A percentile compares a stretch with the other conserved stretches of the same genome.
Evolutionary conservation across 345 rosid genomes (phyloP).

Genomic region (Murraya koenigii): DNA sequence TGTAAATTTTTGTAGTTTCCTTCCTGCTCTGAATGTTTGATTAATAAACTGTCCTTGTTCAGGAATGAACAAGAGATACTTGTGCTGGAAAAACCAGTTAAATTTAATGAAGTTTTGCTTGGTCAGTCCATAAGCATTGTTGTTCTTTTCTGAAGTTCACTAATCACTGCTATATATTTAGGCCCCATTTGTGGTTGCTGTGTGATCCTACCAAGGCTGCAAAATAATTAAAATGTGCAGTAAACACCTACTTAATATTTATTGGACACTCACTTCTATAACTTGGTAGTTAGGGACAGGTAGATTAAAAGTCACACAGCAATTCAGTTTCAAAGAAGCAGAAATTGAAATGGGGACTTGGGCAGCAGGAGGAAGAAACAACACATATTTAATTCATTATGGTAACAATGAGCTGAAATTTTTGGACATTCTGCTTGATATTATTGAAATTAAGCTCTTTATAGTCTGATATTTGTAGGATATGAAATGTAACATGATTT

Average conservation of each 20-base stretch:
- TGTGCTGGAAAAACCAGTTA: not conserved
- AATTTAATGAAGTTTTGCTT: not conserved
- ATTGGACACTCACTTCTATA: no score
- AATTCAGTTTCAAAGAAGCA: not conserved
- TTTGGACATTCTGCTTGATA: not conserved
- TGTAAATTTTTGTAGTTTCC: conserved; percentile 18
- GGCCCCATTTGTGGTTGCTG: not conserved
- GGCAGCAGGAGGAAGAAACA: not conserved
- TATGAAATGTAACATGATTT: conserved; percentile 1
- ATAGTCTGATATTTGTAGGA: not conserved
- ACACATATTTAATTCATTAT: not conserved
- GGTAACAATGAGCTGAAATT: not conserved
- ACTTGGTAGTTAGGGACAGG: no score
- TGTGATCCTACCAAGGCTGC: no score
- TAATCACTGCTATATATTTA: not conserved
- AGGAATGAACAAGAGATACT: not conserved
- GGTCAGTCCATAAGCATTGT: not conserved
- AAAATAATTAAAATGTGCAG: no score
- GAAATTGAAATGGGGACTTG: not conserved
- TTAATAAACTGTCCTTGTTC: conserved; percentile 1
- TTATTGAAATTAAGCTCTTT: not conserved
- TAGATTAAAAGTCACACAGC: no score
- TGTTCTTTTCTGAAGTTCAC: not conserved
- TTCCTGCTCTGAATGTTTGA: not conserved
- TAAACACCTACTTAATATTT: no score